Evolutionary conservation across 2,329 filamentous ascomycete genomes (phyloP).

Genomic region (Cladosporium sp.): DNA sequence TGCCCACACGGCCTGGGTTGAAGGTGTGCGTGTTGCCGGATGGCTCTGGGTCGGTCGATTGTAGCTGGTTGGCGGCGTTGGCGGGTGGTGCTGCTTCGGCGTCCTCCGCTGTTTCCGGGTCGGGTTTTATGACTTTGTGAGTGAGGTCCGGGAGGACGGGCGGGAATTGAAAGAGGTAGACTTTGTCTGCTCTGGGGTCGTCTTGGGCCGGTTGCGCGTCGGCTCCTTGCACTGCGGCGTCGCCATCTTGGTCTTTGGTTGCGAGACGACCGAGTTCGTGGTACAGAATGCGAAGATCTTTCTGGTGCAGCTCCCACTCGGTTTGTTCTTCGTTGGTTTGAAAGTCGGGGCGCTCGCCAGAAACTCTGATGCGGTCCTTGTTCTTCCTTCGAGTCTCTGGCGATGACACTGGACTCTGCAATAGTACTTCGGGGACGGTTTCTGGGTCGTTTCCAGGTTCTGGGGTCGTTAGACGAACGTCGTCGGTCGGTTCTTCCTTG

Average conservation of each 20-base stretch:
- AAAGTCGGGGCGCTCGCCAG: conserved; percentile 42
- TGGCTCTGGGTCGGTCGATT: conserved; percentile 40
- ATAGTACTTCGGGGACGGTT: conserved; percentile 26
- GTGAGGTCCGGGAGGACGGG: conserved; percentile 60
- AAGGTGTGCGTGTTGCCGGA: conserved; percentile 37
- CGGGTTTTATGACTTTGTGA: conserved; percentile 38
- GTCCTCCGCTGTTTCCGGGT: conserved; percentile 28
- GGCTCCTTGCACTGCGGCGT: conserved; percentile 40
- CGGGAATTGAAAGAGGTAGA: conserved; percentile 66
- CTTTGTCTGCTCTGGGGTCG: conserved; percentile 52
- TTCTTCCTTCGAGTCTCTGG: conserved; percentile 37
- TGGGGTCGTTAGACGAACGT: conserved; percentile 27
- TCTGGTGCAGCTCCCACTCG: conserved; percentile 51
- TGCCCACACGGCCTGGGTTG: conserved; percentile 57
- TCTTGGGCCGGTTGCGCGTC: conserved; percentile 25
- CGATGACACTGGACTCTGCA: conserved; percentile 35
- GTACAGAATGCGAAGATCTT: conserved; percentile 48
- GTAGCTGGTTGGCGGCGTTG: conserved; percentile 36
- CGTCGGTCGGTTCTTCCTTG: conserved; percentile 56
- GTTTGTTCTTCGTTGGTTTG: conserved; percentile 55
- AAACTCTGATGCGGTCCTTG: conserved; percentile 28
- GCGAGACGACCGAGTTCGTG: conserved; percentile 48
- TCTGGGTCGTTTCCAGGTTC: conserved; percentile 20
- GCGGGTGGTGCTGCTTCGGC: conserved; percentile 23
- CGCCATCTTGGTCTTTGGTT: conserved; percentile 43